A percentile compares a stretch with the other conserved stretches of the same genome.
Evolutionary conservation across 2,329 filamentous ascomycete species (phyloP).

Genomic region (Trichophyton mentagrophytes): DNA sequence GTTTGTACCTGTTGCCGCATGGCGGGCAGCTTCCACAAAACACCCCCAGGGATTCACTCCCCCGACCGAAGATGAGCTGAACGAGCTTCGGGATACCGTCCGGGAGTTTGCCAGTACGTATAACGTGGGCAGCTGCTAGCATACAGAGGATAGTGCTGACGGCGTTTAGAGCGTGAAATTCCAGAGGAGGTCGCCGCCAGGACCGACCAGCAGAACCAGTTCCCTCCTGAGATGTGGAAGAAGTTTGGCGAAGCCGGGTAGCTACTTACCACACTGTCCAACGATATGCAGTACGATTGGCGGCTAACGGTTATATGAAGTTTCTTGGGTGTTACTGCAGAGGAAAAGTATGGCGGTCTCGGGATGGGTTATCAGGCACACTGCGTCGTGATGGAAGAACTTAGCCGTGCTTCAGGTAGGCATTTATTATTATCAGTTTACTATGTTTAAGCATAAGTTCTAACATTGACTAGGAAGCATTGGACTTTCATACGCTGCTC

Average conservation of each 20-base stretch:
- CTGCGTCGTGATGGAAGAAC: slow-evolving; percentile 88
- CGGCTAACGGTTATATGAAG: slow-evolving; percentile 25
- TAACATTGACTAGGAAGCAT: slow-evolving; percentile 37
- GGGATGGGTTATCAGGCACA: slow-evolving; percentile 95
- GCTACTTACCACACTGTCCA: not conserved
- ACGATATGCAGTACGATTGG: not conserved
- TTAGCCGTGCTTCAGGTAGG: slow-evolving; percentile 65
- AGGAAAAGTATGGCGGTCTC: slow-evolving; percentile 80
- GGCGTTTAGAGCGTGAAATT: slow-evolving; percentile 57
- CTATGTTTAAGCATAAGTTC: not conserved
- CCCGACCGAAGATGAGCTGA: slow-evolving; percentile 59
- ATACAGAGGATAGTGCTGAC: not conserved
- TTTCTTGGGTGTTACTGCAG: slow-evolving; percentile 82
- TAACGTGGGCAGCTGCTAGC: not conserved
- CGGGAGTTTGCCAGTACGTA: slow-evolving; percentile 63
- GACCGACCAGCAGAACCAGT: slow-evolving; percentile 78
- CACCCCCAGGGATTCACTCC: slow-evolving; percentile 52
- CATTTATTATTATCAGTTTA: not conserved
- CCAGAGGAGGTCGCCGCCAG: slow-evolving; percentile 65
- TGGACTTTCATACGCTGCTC: slow-evolving; percentile 84
- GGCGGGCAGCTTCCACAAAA: slow-evolving; percentile 49
- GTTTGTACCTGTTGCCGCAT: slow-evolving; percentile 22
- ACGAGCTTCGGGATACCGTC: slow-evolving; percentile 69
- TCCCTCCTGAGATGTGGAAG: slow-evolving; percentile 82
- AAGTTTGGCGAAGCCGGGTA: slow-evolving; percentile 78